A percentile compares a stretch with the other conserved stretches of the same genome.
phyloP scores from a whole-genome alignment of 2,329 filamentous ascomycete species.

The Keithomyces neogunnii region DNA sequence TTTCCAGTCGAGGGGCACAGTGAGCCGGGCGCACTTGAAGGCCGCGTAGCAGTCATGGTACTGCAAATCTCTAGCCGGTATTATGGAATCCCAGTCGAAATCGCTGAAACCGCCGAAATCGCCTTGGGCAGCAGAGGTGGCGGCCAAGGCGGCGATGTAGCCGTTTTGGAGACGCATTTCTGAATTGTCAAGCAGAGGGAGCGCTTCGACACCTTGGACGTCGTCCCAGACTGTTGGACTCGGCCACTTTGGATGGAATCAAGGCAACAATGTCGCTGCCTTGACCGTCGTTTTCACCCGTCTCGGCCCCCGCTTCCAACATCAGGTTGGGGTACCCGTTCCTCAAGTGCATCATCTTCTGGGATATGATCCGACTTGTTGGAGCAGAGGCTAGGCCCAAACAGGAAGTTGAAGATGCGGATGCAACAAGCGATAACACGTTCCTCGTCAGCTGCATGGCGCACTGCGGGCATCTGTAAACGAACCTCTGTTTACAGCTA shows the following conservation, averaged over 20 bases:
- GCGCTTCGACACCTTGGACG: too few relatives aligned
- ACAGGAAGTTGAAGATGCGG: neutral
- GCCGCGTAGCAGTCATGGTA: constrained; percentile 31
- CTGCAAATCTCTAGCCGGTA: constrained; percentile 23
- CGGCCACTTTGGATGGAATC: too few relatives aligned
- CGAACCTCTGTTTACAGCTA: too few relatives aligned
- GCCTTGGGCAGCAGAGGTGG: neutral
- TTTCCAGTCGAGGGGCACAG: constrained; percentile 34
- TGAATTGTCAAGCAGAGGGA: too few relatives aligned
- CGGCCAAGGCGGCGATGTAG: neutral
- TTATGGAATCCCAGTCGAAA: constrained; percentile 28
- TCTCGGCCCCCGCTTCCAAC: neutral
- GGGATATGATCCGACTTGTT: neutral
- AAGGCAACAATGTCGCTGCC: too few relatives aligned
- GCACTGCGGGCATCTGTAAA: too few relatives aligned
- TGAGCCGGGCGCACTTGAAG: constrained; percentile 32
- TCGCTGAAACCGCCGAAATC: neutral
- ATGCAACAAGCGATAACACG: neutral
- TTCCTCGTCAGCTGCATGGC: too few relatives aligned
- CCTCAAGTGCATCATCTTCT: neutral
- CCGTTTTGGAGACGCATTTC: neutral
- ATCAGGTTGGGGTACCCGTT: neutral
- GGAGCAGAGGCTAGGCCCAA: neutral
- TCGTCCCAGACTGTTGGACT: too few relatives aligned
- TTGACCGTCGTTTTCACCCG: too few relatives aligned